Conservation (phyloP, 2,329 filamentous ascomycete species). For the Rutstroemia sp. region DNA sequence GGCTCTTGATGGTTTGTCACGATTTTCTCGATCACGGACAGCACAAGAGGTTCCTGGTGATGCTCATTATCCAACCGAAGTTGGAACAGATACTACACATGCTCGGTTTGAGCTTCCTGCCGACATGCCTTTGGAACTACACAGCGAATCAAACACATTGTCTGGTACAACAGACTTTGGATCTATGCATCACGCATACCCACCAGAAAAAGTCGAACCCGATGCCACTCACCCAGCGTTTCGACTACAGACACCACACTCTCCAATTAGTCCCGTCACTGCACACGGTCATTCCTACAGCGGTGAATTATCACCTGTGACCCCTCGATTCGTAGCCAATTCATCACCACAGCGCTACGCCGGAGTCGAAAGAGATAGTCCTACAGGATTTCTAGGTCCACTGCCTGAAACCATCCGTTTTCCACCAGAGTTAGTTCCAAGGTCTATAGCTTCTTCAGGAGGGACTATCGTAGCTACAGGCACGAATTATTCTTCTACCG, state of each 20-base stretch:
- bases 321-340: not conserved
- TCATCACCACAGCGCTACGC: not conserved
- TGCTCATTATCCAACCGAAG: constrained; percentile 39
- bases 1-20: constrained; percentile 37
- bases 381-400: not conserved
- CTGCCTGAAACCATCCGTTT: not conserved
- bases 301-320: not conserved
- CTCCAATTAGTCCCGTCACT: not conserved
- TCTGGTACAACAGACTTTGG: constrained; percentile 19
- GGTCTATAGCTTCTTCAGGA: not conserved
- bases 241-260: not conserved
- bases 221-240: not conserved
- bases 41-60: constrained; percentile 44
- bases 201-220: not conserved
- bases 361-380: not conserved
- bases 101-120: constrained; percentile 11
- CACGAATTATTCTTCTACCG: not conserved
- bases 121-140: constrained; percentile 19
- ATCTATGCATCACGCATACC: not conserved
- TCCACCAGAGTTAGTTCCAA: not conserved
- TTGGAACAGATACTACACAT: constrained; percentile 20
- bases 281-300: not conserved
- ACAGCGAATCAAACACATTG: constrained; percentile 20
- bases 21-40: constrained; percentile 15
- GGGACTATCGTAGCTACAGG: not conserved